Base-by-base conservation (phyloP, 768 basidiomycete genomes). In the Agrocybe pediades region DNA sequence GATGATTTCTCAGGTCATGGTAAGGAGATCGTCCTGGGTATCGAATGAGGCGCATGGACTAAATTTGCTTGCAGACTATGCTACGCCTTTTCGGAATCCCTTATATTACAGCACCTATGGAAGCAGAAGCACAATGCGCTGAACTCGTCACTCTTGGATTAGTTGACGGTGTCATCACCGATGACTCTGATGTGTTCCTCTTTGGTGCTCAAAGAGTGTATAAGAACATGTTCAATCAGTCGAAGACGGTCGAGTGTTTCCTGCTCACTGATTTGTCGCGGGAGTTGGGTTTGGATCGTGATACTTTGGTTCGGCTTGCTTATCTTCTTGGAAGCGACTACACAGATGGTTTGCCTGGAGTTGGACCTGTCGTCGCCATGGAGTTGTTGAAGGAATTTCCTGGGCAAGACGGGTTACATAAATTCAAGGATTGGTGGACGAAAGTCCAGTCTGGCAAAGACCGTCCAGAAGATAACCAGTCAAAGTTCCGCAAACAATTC, bases 161-260 rank as follows among this genome's bases (percentile, higher is more conserved):
- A 24, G 96, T 97, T 30, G 95, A 99, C 58, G 97, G 97, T 0
- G 90, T 99, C 50, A 98, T 99, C 68, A 99, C 97, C 0, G 97
- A 99, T 68, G 97, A 99, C 70, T 97, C 94, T 4, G 97, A 99
- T 65, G 95, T 98, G 45, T 99, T 99, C 72, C 86, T 99, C 45
- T 99, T 99, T 61, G 97, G 97, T 26, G 96, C 93, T 20, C 72
- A 82, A 59, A 87, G 94, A n/a, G 92, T 98, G 17, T 97, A 90
- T 81, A 97, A 96, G 73, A 98, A 99, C 68, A 96, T 99, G 90
- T 99, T 99, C 76, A 98, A 98, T 68, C 96, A 98, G 70, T 90
- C 92, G 44, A 98, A 98, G 77, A 98, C 95, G 3, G 97, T 98
- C 50, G 97, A 99, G 71, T 95, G 94, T 66, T 99, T 97, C 77